Conservation (phyloP, 108 stramenopile genomes). For the Skeletonema menzelii region DNA sequence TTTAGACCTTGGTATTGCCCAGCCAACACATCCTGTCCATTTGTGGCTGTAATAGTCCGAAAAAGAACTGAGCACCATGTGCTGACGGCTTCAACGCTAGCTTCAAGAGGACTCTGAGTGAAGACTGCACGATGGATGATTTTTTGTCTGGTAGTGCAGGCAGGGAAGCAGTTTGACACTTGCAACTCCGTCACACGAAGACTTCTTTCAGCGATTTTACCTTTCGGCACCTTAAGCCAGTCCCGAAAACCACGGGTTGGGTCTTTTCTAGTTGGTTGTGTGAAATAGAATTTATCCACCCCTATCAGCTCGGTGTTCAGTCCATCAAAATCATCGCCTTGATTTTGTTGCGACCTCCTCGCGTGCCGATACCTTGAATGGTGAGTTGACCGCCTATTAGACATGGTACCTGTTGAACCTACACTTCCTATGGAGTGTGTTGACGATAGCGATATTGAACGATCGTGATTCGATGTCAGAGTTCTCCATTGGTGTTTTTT, state of each 20-base stretch:
- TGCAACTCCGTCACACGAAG: constrained; percentile 81
- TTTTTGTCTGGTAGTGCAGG: constrained; percentile 81
- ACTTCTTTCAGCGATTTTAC: constrained; percentile 74
- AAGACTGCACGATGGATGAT: constrained; percentile 80
- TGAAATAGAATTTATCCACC: constrained; percentile 82
- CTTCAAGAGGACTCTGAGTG: constrained; percentile 83
- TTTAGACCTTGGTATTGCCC: constrained; percentile 72
- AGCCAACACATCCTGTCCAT: constrained; percentile 73
- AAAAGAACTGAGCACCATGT: constrained; percentile 90
- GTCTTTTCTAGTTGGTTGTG: constrained; percentile 76
- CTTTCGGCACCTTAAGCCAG: constrained; percentile 69
- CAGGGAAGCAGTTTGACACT: constrained; percentile 79
- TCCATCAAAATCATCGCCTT: constrained; percentile 19
- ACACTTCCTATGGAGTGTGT: constrained; percentile 35
- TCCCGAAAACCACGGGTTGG: constrained; percentile 59
- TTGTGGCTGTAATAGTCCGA: constrained; percentile 81
- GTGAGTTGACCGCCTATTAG: constrained; percentile 22
- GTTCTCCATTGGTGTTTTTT: background rate
- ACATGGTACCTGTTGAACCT: constrained; percentile 23
- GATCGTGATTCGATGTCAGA: constrained; percentile 15
- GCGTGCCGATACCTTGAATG: constrained; percentile 21
- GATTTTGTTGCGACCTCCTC: constrained; percentile 13
- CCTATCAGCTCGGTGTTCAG: constrained; percentile 57
- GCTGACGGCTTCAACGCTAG: constrained; percentile 77
- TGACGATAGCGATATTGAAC: constrained; percentile 20